Base-by-base conservation (phyloP, 176 grass and related monocot species). In the Phoenix roebelenii region DNA sequence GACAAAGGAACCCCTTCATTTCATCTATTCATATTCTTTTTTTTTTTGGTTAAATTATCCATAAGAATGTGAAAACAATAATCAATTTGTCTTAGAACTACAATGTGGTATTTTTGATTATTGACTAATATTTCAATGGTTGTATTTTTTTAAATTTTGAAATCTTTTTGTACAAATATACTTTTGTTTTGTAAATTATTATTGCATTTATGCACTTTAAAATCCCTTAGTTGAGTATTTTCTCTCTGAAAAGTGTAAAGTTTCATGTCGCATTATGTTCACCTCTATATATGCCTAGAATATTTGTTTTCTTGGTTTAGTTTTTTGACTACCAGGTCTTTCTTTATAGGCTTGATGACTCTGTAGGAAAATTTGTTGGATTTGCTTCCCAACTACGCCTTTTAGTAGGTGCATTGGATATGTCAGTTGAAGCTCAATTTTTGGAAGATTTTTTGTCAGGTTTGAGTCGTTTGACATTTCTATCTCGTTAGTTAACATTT, bases 371-470 rank as follows among this genome's bases (percentile, higher is more conserved):
- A 59, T 88, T 90, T 82, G 92, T 96, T 82, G 92, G 92, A 24
- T 96, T 96, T 85, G 71, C 87, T 23, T 90, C 92, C 20, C 92
- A 96, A 78, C 71, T 96, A 58, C 60, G 58, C 71, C 92, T 96
- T 77, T 68, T 96, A 60, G 82, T 96, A 59, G 82, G 67, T 70
- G 80, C 87, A 57, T 72, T 85, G 67, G 80, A 82, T 60, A 67
- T 60, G 2, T 90, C 92, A 63, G 74, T 15, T 52, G 77, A 70
- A 35, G 92, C 92, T 6, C 87, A 96, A 16, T 96, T 96, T 85
- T 54, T 96, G 66, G 92, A 96, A 82, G 92, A 96, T 52, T 96
- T 88, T 69, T 72, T 83, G 69, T 58, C 87, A 96, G 91, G 92
- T 96, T 79, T 20, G 20, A 20, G 20, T 20, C 20, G 20, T 20